A percentile compares a stretch with the other conserved stretches of the same genome.
These are phyloP conservation scores for Flaveria sonorensis DNA, from an alignment of 129 eudicot species.

Conservation along the genomic window DNA sequence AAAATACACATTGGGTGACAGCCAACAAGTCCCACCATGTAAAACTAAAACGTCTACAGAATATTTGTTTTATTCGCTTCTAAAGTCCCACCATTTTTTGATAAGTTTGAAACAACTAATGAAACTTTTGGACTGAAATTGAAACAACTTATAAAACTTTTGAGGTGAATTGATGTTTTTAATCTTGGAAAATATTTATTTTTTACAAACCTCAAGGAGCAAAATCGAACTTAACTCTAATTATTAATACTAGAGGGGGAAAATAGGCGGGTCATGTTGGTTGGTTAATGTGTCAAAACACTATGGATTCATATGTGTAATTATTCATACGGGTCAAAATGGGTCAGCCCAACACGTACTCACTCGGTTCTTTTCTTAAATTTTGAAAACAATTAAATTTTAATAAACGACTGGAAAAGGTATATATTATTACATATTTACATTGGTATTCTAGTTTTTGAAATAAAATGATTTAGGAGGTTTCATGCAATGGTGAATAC, in stretches of 20 bases:
- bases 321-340: neutral
- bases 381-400: neutral
- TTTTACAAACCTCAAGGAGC: too few species aligned
- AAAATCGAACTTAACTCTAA: too few species aligned
- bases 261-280: neutral
- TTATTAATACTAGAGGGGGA: neutral
- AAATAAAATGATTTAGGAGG: constrained; percentile 9
- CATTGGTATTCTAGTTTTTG: neutral
- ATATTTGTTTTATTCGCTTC: neutral
- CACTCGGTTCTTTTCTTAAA: neutral
- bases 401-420: neutral
- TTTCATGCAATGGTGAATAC: neutral
- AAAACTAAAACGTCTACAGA: neutral
- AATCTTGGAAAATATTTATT: too few species aligned
- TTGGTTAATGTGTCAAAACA: neutral
- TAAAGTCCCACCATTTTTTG: too few species aligned
- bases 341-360: neutral
- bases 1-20: neutral
- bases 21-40: neutral
- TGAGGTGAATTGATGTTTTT: too few species aligned
- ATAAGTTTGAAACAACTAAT: too few species aligned
- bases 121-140: too few species aligned
- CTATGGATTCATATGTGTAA: neutral
- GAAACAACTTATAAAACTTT: too few species aligned
- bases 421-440: neutral